Percentiles rank a stretch among this genome's conserved stretches.
These are phyloP conservation scores for Kewa caespitosa DNA, from an alignment of 179 eudicot genomes.

Conservation along the genomic window DNA sequence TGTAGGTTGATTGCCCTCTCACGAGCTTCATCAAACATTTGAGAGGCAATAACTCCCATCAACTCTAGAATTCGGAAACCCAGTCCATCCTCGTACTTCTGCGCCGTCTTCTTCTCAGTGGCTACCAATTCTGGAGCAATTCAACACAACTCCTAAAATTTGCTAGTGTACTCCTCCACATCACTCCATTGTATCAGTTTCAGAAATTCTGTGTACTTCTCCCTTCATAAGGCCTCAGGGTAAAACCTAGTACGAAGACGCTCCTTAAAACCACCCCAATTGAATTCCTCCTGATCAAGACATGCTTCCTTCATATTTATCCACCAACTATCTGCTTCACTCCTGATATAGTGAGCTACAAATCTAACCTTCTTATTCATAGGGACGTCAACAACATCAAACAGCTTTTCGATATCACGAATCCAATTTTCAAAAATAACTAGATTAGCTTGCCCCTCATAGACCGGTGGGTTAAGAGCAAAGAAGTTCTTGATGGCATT, in stretches of 20 bases:
- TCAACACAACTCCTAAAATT: background rate
- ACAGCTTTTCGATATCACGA: background rate
- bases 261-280: background rate
- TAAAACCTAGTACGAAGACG: background rate
- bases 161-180: background rate
- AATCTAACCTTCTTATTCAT: background rate
- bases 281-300: background rate
- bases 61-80: background rate
- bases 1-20: background rate
- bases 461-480: background rate
- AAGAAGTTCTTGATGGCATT: background rate
- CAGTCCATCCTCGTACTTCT: background rate
- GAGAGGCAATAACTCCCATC: background rate
- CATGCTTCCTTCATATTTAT: background rate
- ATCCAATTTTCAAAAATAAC: background rate
- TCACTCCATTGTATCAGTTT: background rate
- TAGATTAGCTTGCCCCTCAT: background rate
- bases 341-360: background rate
- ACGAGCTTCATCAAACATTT: background rate
- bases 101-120: background rate
- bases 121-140: background rate
- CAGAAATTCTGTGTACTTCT: background rate
- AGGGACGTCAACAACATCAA: background rate
- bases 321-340: background rate
- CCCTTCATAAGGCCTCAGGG: background rate